Percentiles rank a stretch among this genome's conserved stretches.
Conservation (phyloP, 345 rosid genomes). For the Eucalyptus cloeziana region DNA sequence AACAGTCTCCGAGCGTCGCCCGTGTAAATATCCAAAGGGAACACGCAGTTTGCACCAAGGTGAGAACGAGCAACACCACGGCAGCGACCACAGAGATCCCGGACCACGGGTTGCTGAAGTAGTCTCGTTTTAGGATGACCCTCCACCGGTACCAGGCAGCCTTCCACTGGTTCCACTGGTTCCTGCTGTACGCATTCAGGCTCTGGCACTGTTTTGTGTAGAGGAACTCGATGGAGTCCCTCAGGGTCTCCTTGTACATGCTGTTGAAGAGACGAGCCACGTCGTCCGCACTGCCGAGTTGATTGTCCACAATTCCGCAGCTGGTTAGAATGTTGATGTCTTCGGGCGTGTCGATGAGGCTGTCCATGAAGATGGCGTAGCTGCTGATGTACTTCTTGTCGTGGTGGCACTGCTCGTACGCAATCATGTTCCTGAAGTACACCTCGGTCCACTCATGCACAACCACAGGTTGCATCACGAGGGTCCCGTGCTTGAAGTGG, state of each 20-base stretch:
- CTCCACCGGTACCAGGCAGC: not conserved
- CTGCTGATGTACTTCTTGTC: not conserved
- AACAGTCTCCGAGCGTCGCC: not conserved
- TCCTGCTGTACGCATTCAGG: not conserved
- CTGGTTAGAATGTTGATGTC: not conserved
- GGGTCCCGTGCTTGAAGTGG: not conserved
- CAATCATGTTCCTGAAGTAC: constrained; percentile 4
- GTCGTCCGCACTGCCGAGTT: not conserved
- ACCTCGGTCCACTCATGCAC: not conserved
- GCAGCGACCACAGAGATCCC: not conserved
- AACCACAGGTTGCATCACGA: not conserved
- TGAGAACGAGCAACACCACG: not conserved
- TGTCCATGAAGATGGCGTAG: not conserved
- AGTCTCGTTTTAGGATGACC: not conserved
- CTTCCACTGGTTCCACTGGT: not conserved
- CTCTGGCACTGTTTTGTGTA: not conserved
- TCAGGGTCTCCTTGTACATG: not conserved
- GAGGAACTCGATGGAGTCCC: not conserved
- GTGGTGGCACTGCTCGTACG: constrained; percentile 5
- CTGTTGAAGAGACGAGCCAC: not conserved
- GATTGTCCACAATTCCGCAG: not conserved
- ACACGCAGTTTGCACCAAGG: not conserved
- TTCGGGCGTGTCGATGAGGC: not conserved
- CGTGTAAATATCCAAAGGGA: not conserved
- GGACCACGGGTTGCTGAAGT: constrained; percentile 2